A percentile compares a stretch with the other conserved stretches of the same genome.
Conservation (phyloP, 2,329 filamentous ascomycete genomes). For the Alternaria conjuncta region DNA sequence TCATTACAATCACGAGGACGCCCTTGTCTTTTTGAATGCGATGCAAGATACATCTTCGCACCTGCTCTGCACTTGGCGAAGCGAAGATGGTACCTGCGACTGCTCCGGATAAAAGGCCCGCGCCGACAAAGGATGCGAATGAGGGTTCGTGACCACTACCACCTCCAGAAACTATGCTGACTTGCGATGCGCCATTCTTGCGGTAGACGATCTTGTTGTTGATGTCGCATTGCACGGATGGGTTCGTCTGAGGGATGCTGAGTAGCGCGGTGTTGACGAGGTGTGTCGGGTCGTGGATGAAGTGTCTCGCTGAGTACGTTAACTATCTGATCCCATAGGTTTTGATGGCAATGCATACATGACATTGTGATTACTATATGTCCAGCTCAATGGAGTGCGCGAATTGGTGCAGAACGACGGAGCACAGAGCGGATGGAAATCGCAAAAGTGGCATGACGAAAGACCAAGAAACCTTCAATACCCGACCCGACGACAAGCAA, state of each 20-base stretch:
- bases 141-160: slow-evolving; percentile 90
- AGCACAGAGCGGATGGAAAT: not conserved
- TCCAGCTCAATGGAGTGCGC: not conserved
- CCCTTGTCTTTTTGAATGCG: slow-evolving; percentile 75
- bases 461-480: not conserved
- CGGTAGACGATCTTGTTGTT: slow-evolving; percentile 73
- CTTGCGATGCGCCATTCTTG: slow-evolving; percentile 55
- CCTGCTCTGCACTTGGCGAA: slow-evolving; percentile 80
- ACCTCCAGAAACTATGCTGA: slow-evolving; percentile 86
- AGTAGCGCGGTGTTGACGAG: slow-evolving; percentile 79
- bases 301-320: slow-evolving; percentile 69
- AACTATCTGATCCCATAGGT: not conserved
- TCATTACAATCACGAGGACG: slow-evolving; percentile 92
- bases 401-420: not conserved
- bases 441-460: not conserved
- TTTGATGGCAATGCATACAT: not conserved
- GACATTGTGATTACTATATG: slow-evolving; percentile 2
- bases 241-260: slow-evolving; percentile 82
- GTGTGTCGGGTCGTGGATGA: slow-evolving; percentile 81
- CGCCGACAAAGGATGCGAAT: slow-evolving; percentile 84
- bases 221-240: slow-evolving; percentile 77
- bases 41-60: slow-evolving; percentile 75
- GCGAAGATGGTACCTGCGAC: slow-evolving; percentile 90
- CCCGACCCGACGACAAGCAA: slow-evolving; percentile 3
- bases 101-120: slow-evolving; percentile 78